Conservation (phyloP, 176 grass and related monocot genomes). For the Zea mays region DNA sequence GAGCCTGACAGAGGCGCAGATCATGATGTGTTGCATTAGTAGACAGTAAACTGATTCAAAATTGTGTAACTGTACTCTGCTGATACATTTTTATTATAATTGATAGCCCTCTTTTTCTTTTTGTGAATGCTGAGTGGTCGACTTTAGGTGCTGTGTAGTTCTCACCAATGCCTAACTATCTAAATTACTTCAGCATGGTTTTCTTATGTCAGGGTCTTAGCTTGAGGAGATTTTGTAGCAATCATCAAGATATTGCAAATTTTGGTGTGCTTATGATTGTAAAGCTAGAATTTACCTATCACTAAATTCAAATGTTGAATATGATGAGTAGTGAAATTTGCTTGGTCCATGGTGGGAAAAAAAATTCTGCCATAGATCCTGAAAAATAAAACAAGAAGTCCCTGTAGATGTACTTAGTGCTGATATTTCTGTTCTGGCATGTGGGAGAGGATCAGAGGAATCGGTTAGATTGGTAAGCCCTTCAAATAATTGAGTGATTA, state of each 20-base stretch:
- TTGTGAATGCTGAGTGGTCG: background rate
- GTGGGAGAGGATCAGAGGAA: background rate
- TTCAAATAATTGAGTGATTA: background rate
- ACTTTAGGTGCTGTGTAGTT: background rate
- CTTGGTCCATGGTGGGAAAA: too few species aligned
- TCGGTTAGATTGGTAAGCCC: background rate
- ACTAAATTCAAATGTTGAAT: background rate
- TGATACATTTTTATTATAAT: background rate
- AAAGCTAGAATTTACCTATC: background rate
- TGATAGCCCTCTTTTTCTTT: background rate
- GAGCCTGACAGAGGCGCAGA: background rate
- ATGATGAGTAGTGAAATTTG: too few species aligned
- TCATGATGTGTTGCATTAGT: slow-evolving; percentile 22
- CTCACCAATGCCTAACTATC: background rate
- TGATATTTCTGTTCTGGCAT: background rate
- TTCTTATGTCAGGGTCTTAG: background rate
- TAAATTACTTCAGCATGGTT: background rate
- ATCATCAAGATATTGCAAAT: background rate
- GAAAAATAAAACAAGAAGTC: background rate
- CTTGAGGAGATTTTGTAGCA: background rate
- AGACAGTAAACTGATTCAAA: background rate
- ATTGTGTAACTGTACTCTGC: background rate
- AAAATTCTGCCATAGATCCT: background rate
- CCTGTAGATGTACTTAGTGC: background rate
- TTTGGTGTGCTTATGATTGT: background rate